Base-by-base conservation (phyloP, 306 rosid genomes). In the Acacia confusa region DNA sequence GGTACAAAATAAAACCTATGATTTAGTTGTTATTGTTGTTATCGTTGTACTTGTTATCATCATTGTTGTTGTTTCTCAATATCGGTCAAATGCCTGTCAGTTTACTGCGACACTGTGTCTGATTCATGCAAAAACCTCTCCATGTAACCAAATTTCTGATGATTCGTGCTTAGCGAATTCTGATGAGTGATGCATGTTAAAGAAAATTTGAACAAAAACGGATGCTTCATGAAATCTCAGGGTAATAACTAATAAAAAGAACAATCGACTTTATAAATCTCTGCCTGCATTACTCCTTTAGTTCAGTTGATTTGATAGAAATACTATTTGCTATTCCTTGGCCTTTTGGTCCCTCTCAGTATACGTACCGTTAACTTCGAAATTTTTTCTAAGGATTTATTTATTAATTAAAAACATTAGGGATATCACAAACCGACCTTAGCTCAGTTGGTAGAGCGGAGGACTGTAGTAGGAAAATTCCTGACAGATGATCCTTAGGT, bases 381-480 rank as follows among this genome's bases (percentile, higher is more conserved):
- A n/a, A n/a, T n/a, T n/a, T n/a, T n/a, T n/a, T n/a, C n/a, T n/a
- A n/a, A n/a, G n/a, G n/a, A n/a, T n/a, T n/a, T n/a, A n/a, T n/a
- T n/a, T 41, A 8, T 2, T 5, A 41, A 36, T 36, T 9, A 1
- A 9, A 41, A 41, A 41, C 45, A 9, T 8, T 2, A 0, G 9
- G 0, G 3, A 1, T 19, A 6, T 19, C 24, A 52, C 14, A n/a
- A 55, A 2, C 88, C 85, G 86, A 86, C 86, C 89, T 88, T 86
- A 84, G 86, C 88, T 86, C 86, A 84, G 91, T 88, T 88, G 88
- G 91, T 57, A 86, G 89, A 86, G 89, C 89, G 91, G 89, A 83
- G 89, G 91, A 88, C 89, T 88, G 88, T 88, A 88, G 91, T 84
- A 2, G 61, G 58, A 52, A 6, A 1, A 52, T 19, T 50, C 61